Conservation (phyloP, 352 stramenopile species). For the Phytopythium montanum region DNA sequence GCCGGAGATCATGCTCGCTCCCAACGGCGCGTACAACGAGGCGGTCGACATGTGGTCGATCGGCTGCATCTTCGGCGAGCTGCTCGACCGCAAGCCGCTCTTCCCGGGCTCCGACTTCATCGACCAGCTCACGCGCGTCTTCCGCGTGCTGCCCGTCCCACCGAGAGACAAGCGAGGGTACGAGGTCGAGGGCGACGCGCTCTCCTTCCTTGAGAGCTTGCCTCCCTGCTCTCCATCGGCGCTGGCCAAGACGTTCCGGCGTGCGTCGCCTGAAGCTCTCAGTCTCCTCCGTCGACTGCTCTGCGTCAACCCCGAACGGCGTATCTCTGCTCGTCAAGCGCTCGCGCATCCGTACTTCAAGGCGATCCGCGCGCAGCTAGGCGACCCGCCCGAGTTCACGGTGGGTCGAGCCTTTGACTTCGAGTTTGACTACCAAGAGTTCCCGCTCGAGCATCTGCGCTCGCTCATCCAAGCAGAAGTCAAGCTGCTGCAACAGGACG, state of each 20-base stretch:
- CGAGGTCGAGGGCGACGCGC: conserved; percentile 63
- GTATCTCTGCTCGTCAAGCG: conserved; percentile 86
- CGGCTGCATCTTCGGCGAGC: conserved; percentile 93
- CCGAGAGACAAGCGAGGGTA: conserved; percentile 74
- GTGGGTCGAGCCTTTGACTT: conserved; percentile 76
- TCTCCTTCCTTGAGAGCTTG: conserved; percentile 74
- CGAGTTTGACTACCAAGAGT: conserved; percentile 79
- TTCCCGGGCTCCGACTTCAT: conserved; percentile 80
- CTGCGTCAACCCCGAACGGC: conserved; percentile 89
- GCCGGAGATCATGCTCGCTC: conserved; percentile 84
- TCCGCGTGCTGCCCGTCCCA: conserved; percentile 65
- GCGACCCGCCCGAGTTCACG: conserved; percentile 61
- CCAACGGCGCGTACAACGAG: conserved; percentile 71
- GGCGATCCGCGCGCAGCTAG: conserved; percentile 59
- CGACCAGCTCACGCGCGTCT: conserved; percentile 76
- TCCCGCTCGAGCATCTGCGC: conserved; percentile 49
- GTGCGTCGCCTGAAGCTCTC: conserved; percentile 62
- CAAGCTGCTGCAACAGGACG: conserved; percentile 55
- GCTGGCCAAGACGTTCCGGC: conserved; percentile 63
- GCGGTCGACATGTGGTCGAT: conserved; percentile 88
- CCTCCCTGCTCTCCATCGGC: conserved; percentile 67
- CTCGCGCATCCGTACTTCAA: conserved; percentile 92
- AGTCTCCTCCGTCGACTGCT: conserved; percentile 64
- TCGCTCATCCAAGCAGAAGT: conserved; percentile 80
- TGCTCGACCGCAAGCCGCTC: conserved; percentile 74